Conservation (phyloP, 106 monocot genomes). For the Dioscorea zingiberensis region DNA sequence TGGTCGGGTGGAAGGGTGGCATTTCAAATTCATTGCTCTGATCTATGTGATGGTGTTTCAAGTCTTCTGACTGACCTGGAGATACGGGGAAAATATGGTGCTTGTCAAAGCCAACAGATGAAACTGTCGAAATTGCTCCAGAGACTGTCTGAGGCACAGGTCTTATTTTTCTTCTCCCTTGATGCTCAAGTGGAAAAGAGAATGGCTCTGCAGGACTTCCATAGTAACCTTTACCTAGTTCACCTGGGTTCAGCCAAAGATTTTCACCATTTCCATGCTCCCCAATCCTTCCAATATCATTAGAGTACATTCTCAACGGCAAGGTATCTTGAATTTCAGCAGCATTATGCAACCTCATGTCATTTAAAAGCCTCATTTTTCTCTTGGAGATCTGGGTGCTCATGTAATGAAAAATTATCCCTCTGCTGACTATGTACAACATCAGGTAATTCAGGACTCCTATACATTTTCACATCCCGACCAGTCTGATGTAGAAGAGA, state of each 20-base stretch:
- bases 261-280: conserved; percentile 8
- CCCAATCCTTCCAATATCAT: too few relatives aligned
- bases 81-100: too few relatives aligned
- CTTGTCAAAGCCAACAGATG: too few relatives aligned
- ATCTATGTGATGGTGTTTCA: too few relatives aligned
- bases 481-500: conserved; percentile 6
- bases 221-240: conserved; percentile 1
- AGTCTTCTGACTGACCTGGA: too few relatives aligned
- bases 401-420: not conserved
- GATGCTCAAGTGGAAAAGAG: not conserved
- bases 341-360: too few relatives aligned
- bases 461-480: conserved; percentile 10
- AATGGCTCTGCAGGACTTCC: conserved; percentile 11
- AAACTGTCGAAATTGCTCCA: too few relatives aligned
- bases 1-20: too few relatives aligned
- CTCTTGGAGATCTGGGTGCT: not conserved
- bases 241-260: conserved; percentile 10
- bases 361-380: conserved; percentile 5
- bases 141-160: not conserved
- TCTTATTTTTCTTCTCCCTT: conserved; percentile 3
- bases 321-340: too few relatives aligned
- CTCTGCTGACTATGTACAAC: conserved; percentile 5
- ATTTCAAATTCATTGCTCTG: too few relatives aligned
- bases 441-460: conserved; percentile 10
- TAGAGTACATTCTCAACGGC: too few relatives aligned